Base-by-base conservation (phyloP, 108 stramenopile genomes). In the Stephanodiscus triporus region DNA sequence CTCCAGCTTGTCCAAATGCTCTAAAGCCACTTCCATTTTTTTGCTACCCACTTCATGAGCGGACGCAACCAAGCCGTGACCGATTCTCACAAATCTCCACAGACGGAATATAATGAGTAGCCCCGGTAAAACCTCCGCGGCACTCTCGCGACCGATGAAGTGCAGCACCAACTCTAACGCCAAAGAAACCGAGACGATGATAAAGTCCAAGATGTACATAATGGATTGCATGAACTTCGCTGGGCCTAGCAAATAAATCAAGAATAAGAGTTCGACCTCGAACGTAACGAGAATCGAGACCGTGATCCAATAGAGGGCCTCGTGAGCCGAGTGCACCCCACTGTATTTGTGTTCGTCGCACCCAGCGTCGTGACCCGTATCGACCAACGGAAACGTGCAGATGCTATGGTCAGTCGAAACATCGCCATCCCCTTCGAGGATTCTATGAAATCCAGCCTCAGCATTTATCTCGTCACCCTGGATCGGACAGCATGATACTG, bases 61-160 rank as follows among this genome's bases (percentile, higher is more conserved):
- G 11, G 55, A 68, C 14, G 64, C 77, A 4, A 82, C 49, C 40
- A 82, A 29, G 23, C 81, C 81, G 56, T 82, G 81, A 8, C 81
- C 81, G 7, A 82, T 82, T 16, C 76, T 63, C 6, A 82, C 77
- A 61, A 82, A 82, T 10, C 81, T 72, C 81, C 81, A 82, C 6
- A 77, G 14, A 59, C 81, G 70, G 60, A 77, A 68, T 24, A 82
- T 17, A 14, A 82, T 61, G 10, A 82, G 76, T 9, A 82, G 30
- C 2, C 63, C 76, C 23, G 72, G 63, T 9, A 72, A 17, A 3
- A 57, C 55, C 9, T 66, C 40, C 27, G 59, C 76, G 32, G 45
- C 51, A 9, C 70, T 29, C 6, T 49, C 57, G 14, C 66, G 24
- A 23, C 70, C 22, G 17, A 63, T 23, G 13, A 45, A 6, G 27